Base-by-base conservation (phyloP, 495 filamentous ascomycete genomes). In the Aspergillus bertholletiae region DNA sequence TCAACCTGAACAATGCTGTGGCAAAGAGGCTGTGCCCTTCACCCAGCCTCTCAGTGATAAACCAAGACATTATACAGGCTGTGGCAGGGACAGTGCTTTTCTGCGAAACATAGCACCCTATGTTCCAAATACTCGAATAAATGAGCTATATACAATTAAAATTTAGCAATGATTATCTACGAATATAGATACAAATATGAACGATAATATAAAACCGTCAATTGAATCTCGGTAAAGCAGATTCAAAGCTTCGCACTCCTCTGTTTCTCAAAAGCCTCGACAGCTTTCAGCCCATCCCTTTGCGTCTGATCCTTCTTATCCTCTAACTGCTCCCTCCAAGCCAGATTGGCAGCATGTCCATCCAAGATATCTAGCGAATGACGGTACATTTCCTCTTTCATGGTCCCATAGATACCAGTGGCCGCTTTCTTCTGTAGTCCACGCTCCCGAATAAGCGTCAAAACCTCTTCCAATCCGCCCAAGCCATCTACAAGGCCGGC, bases 351-450 rank as follows among this genome's bases (percentile, higher is more conserved):
- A 18, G 59, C 71, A 60, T 74, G 72, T 13, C 65, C 61, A 43
- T 79, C 79, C 56, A 88, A 61, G 47, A 80, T 67, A 24, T 61
- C 76, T 32, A 90, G 60, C 1, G 75, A 77, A 65, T 86, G 82
- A 7, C 82, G 65, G 62, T 84, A 90, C 84, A 90, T 89, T 67
- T 90, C 87, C 53, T 71, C 65, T 73, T 90, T 92, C 67, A 92
- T 67, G 24, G 71, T 49, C 6, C 87, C 84, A 67, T 88, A 92
- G 26, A 85, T 80, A 13, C 82, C 82, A 18, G 74, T 85, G 46
- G 73, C 66, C 0, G 72, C 80, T 72, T 88, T 88, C 8, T 70
- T 74, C 34, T 74, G 68, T 59, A 92, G 56, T 24, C 75, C 75
- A 51, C 78, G 71, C 44, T 84, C 76, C 15, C 63, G 57, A 7